phyloP scores from a whole-genome alignment of 768 basidiomycete genomes.

The Lyophyllum decastes region DNA sequence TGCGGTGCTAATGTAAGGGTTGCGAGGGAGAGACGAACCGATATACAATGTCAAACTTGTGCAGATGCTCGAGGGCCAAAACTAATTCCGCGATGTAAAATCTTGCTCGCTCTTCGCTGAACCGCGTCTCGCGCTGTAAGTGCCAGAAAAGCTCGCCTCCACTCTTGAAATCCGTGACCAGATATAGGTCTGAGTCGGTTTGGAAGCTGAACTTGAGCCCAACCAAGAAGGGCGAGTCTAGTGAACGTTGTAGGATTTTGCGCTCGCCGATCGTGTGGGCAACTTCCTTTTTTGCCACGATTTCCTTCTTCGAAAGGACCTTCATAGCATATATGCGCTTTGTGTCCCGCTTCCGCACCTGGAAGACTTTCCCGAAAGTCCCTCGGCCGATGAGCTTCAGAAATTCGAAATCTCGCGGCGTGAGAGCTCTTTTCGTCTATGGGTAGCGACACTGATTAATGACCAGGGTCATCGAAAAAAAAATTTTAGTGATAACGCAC shows the following conservation, averaged over 20 bases:
- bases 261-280: conserved; percentile 99
- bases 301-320: conserved; percentile 97
- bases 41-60: conserved; percentile 96
- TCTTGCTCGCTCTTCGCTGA: conserved; percentile 88
- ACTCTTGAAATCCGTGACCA: conserved; percentile 98
- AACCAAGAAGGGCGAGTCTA: conserved; percentile 96
- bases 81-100: conserved; percentile 98
- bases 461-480: conserved; percentile 7
- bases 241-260: conserved; percentile 92
- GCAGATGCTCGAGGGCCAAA: conserved; percentile 92
- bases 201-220: conserved; percentile 99
- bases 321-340: conserved; percentile 99
- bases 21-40: conserved; percentile 53
- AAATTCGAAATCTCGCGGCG: conserved; percentile 97
- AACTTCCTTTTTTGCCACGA: conserved; percentile 98
- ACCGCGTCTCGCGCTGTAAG: conserved; percentile 92
- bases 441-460: conserved; percentile 15
- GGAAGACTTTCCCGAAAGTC: conserved; percentile 98
- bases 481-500: conserved; percentile 46
- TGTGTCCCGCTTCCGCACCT: conserved; percentile 97
- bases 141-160: conserved; percentile 99
- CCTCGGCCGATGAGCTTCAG: conserved; percentile 98
- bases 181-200: conserved; percentile 91
- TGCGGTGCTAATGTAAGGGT: neutral
- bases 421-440: conserved; percentile 82